Conservation (phyloP, 2,329 filamentous ascomycete genomes). For the Rhinocladiella similis region DNA sequence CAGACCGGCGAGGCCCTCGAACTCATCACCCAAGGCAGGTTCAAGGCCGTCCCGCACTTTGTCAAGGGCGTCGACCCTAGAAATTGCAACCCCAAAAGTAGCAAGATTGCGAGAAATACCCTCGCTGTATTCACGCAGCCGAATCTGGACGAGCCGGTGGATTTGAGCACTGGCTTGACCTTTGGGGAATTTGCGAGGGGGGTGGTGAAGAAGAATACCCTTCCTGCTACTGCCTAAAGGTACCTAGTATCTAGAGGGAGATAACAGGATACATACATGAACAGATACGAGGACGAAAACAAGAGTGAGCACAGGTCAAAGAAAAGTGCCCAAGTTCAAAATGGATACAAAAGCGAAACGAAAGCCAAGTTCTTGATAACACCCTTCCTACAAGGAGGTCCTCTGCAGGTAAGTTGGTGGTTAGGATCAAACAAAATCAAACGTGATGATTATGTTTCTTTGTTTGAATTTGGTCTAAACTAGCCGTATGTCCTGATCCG, state of each 20-base stretch:
- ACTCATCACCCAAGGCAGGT: conserved; percentile 84
- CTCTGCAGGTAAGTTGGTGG: too few relatives aligned
- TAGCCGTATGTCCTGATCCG: too few relatives aligned
- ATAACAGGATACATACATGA: neutral
- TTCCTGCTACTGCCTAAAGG: too few relatives aligned
- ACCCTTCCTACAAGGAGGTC: too few relatives aligned
- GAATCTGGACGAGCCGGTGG: conserved; percentile 73
- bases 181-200: conserved; percentile 76
- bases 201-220: conserved; percentile 69
- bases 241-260: conserved; percentile 40
- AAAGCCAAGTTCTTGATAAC: too few relatives aligned
- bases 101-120: conserved; percentile 78
- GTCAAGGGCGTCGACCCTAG: conserved; percentile 72
- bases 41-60: conserved; percentile 95
- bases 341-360: too few relatives aligned
- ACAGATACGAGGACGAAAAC: neutral
- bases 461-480: too few relatives aligned
- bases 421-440: too few relatives aligned
- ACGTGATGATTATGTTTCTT: too few relatives aligned
- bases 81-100: conserved; percentile 31
- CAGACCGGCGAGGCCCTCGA: conserved; percentile 93
- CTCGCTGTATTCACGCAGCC: conserved; percentile 97
- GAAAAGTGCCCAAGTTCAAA: too few relatives aligned
- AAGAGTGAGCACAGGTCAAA: too few relatives aligned
- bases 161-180: conserved; percentile 69